phyloP scores from a whole-genome alignment of 75 land plant genomes.

The Pinus tabuliformis region DNA sequence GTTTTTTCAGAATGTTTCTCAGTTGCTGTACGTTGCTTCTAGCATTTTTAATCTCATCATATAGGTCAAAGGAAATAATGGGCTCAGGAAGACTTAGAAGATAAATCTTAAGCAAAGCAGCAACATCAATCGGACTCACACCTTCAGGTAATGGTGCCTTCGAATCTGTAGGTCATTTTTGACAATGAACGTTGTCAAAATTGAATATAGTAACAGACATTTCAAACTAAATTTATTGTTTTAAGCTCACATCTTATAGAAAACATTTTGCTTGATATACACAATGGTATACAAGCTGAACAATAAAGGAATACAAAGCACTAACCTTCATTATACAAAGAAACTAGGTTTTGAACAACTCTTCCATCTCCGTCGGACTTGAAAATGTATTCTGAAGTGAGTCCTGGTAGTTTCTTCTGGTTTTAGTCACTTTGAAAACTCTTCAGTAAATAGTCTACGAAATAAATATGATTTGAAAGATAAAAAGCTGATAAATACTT shows the following conservation, averaged over 20 bases:
- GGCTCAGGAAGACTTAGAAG: constrained; percentile 82
- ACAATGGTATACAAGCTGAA: background rate
- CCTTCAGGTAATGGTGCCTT: constrained; percentile 76
- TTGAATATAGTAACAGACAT: background rate
- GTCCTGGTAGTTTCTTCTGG: constrained; percentile 28
- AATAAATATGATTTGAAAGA: background rate
- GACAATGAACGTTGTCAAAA: background rate
- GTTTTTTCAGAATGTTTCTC: constrained; percentile 53
- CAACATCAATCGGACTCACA: constrained; percentile 65
- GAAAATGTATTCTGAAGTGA: constrained; percentile 59
- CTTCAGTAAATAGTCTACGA: background rate
- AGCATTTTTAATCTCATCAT: constrained; percentile 58
- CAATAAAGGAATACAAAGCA: background rate
- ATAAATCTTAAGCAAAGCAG: constrained; percentile 66
- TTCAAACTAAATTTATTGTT: background rate
- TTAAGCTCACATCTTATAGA: background rate
- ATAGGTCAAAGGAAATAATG: constrained; percentile 54
- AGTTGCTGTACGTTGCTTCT: constrained; percentile 47
- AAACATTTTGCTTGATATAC: background rate
- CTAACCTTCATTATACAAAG: constrained; percentile 60
- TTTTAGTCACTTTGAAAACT: background rate
- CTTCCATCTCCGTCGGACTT: constrained; percentile 57
- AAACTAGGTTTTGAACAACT: constrained; percentile 48
- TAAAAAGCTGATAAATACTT: background rate
- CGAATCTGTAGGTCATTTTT: constrained; percentile 35